Evolutionary conservation across 2,329 filamentous ascomycete genomes (phyloP), one percentile per base, ranked within the genome.

Genomic region (Hypoxylon rubiginosum): DNA sequence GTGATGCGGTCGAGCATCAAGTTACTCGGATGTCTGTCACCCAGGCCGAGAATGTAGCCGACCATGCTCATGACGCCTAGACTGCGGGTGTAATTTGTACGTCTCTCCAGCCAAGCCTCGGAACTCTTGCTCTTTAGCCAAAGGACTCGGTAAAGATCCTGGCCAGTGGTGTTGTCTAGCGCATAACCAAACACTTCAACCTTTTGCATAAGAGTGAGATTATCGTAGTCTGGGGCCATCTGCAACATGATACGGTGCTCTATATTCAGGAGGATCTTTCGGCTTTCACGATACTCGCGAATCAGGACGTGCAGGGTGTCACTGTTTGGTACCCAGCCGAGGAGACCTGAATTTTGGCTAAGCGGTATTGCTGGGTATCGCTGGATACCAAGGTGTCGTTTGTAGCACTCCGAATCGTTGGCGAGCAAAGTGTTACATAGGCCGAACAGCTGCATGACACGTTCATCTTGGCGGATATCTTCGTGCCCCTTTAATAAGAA

Each of bases 51-150:
- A 70, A 99, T 98, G 79, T 99, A 99, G 69, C 96, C 96, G n/a
- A 98, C 96, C 94, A 99, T 99, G n/a, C 94, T 97, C 96, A 99
- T 99, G 74, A 99, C 96, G 73, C 93, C 96, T 1, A 99, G 85
- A 1, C 95, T 98, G 62, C 96, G 91, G 17, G 96, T 99, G 82
- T 99, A 99, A 78, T 97, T 99, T n/a, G 97, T 99, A 57, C 96
- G 91, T 46, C 96, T 88, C 79, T 98, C 96, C 34, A 99, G 89
- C 96, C 96, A 99, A 1, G 95, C 92, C 79, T 99, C 96, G 0
- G 95, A 97, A 67, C 92, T 97, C 85, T 97, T 97, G 76, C 93
- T 97, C 88, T 99, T 99, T 72, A 99, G 86, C 96, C 97, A 99
- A 36, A 99, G 84, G 1, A 99, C 95, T 39, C 96, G 92, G 80